These are phyloP conservation scores for Berberis thunbergii DNA, from an alignment of 164 flowering plant genomes.

Conservation along the genomic window DNA sequence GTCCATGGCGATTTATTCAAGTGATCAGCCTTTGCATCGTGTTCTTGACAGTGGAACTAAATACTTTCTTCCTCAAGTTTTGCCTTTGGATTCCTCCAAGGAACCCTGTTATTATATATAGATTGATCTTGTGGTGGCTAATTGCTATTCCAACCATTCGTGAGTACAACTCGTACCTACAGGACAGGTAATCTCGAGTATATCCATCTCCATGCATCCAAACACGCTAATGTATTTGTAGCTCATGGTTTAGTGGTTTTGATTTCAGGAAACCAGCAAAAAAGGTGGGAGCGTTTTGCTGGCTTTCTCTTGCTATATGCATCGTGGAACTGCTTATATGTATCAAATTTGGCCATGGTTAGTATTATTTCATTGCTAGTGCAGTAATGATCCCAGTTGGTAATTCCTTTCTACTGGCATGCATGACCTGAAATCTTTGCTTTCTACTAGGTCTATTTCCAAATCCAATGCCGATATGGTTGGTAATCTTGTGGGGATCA, in stretches of 20 bases:
- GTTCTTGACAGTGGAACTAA: constrained; percentile 91
- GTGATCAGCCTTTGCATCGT: constrained; percentile 78
- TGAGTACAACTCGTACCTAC: constrained; percentile 89
- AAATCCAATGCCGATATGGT: constrained; percentile 72
- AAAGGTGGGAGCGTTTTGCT: constrained; percentile 90
- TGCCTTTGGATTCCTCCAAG: constrained; percentile 98
- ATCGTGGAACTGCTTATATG: constrained; percentile 94
- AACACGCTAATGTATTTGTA: too few species aligned
- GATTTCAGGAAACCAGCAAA: constrained; percentile 46
- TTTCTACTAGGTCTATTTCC: constrained; percentile 66
- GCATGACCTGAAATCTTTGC: not conserved
- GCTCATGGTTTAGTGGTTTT: not conserved
- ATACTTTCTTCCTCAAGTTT: constrained; percentile 94
- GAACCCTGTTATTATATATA: constrained; percentile 76
- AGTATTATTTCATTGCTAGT: not conserved
- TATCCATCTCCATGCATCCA: too few species aligned
- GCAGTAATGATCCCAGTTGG: not conserved
- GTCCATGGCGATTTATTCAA: constrained; percentile 97
- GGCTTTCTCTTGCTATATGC: constrained; percentile 96
- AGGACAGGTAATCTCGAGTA: constrained; percentile 52
- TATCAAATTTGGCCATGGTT: constrained; percentile 97
- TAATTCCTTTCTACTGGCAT: not conserved
- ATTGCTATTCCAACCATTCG: constrained; percentile 94
- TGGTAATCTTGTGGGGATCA: constrained; percentile 62
- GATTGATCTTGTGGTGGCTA: constrained; percentile 94